Evolutionary conservation across 805 yeast species (phyloP).

Genomic region (Ascoidea asiatica): DNA sequence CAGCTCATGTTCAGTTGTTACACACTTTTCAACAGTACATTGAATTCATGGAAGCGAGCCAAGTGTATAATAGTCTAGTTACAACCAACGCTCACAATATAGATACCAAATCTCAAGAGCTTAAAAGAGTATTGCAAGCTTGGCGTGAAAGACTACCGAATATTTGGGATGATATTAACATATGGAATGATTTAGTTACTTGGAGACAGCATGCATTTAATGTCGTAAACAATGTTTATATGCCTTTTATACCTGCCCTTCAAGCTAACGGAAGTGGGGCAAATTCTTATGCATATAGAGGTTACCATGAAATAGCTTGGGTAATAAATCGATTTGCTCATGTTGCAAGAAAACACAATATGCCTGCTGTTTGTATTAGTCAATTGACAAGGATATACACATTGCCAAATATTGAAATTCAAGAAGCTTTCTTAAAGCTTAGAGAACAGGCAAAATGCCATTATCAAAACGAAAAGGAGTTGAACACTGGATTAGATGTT

Average conservation of each 20-base stretch:
- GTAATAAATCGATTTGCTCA: constrained; percentile 96
- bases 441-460: constrained; percentile 98
- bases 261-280: constrained; percentile 51
- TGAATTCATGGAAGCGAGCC: constrained; percentile 95
- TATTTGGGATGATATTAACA: constrained; percentile 91
- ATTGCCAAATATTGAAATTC: constrained; percentile 93
- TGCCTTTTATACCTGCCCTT: constrained; percentile 79
- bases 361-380: constrained; percentile 92
- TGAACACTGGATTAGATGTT: constrained; percentile 92
- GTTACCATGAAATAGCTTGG: constrained; percentile 99
- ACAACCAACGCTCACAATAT: constrained; percentile 86
- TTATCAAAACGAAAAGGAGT: constrained; percentile 79
- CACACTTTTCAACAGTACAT: constrained; percentile 97
- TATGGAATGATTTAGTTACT: constrained; percentile 95
- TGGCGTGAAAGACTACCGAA: constrained; percentile 98
- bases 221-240: constrained; percentile 85
- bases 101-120: constrained; percentile 86
- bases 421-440: constrained; percentile 90
- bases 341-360: constrained; percentile 91
- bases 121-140: constrained; percentile 87
- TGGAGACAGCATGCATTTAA: constrained; percentile 99
- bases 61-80: constrained; percentile 75
- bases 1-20: constrained; percentile 78
- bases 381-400: constrained; percentile 91
- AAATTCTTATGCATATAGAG: constrained; percentile 91